These are phyloP conservation scores for Rhizopogon roseolus DNA, from an alignment of 768 basidiomycete species.

Conservation along the genomic window DNA sequence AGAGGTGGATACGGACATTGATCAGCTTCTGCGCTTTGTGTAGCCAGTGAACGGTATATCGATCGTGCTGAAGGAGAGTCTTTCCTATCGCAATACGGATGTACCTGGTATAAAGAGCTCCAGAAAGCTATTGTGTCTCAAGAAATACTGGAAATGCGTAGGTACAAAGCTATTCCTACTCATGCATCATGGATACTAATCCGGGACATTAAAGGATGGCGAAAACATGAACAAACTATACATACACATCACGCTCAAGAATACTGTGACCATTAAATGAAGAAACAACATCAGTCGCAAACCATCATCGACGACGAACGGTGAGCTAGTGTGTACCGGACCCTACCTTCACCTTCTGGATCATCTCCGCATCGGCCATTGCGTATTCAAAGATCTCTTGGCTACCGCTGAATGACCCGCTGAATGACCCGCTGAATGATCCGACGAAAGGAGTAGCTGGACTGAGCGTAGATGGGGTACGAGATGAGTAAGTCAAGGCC, in stretches of 20 bases:
- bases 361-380: slow-evolving; percentile 15
- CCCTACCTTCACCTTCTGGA: slow-evolving; percentile 21
- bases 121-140: background rate
- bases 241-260: background rate
- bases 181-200: background rate
- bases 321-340: slow-evolving; percentile 2
- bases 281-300: background rate
- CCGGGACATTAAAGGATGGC: background rate
- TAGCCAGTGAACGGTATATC: too few relatives aligned
- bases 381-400: slow-evolving; percentile 27
- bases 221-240: background rate
- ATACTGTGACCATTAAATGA: background rate
- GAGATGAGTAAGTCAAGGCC: slow-evolving; percentile 62
- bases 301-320: background rate
- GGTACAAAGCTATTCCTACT: background rate
- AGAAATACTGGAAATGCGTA: background rate
- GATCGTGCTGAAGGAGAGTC: too few relatives aligned
- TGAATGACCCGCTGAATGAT: slow-evolving; percentile 33
- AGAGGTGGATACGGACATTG: too few relatives aligned
- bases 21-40: too few relatives aligned
- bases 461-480: slow-evolving; percentile 61
- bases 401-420: slow-evolving; percentile 9
- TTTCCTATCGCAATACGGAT: too few relatives aligned
- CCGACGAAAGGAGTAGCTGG: slow-evolving; percentile 71
- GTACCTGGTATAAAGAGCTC: background rate